Percentiles rank a stretch among this genome's conserved stretches.
Conservation (phyloP, 495 filamentous ascomycete species). For the Trichoderma virens region DNA sequence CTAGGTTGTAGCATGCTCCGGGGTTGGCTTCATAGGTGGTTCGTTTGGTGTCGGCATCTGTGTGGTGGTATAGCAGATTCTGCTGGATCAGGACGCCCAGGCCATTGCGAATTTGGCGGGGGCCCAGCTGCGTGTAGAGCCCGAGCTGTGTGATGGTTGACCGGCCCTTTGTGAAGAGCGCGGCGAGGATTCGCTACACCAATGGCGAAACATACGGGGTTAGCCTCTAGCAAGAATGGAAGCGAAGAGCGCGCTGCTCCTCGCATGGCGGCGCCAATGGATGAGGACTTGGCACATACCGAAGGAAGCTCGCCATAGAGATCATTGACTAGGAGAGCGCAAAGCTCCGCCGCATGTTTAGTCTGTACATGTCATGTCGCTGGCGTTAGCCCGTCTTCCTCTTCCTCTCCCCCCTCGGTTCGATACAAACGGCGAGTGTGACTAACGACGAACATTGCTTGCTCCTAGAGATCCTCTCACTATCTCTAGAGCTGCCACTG, state of each 20-base stretch:
- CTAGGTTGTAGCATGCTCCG: conserved; percentile 65
- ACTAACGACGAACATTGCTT: conserved; percentile 38
- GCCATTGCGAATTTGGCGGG: conserved; percentile 64
- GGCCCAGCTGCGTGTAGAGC: conserved; percentile 58
- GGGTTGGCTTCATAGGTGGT: conserved; percentile 77
- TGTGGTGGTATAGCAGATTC: conserved; percentile 71
- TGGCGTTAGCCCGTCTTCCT: conserved; percentile 12
- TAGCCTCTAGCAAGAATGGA: background rate
- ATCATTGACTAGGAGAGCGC: conserved; percentile 79
- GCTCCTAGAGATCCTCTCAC: conserved; percentile 63
- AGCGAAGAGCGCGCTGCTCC: background rate
- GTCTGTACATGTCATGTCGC: conserved; percentile 27
- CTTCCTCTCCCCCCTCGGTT: conserved; percentile 5
- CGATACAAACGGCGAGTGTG: conserved; percentile 9
- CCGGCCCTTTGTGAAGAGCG: conserved; percentile 68
- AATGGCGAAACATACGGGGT: background rate
- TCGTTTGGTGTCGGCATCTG: conserved; percentile 50
- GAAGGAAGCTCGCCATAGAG: conserved; percentile 82
- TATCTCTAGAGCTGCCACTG: conserved; percentile 62
- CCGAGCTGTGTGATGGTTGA: conserved; percentile 59
- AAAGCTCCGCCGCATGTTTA: conserved; percentile 68
- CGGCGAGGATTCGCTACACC: conserved; percentile 65
- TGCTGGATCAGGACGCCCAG: conserved; percentile 81
- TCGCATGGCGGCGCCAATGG: background rate
- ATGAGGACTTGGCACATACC: conserved; percentile 47